Conservation (phyloP, 1,139 yeast genomes). For the Suhomyces bolitotheri region DNA sequence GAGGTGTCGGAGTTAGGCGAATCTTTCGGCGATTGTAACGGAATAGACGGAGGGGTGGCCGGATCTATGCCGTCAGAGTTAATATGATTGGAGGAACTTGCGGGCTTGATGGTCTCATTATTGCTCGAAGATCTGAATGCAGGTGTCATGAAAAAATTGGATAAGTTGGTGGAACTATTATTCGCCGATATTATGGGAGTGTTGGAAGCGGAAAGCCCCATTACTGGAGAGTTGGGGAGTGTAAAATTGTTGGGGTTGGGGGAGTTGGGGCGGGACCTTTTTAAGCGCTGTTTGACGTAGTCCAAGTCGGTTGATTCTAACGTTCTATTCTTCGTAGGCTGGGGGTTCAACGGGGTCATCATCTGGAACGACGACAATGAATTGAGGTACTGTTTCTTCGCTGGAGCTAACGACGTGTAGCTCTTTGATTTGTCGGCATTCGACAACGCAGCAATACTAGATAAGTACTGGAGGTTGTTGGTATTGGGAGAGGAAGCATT, state of each 20-base stretch:
- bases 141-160: conserved; percentile 35
- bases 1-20: conserved; percentile 12
- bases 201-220: conserved; percentile 42
- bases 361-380: conserved; percentile 52
- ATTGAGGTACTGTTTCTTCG: conserved; percentile 24
- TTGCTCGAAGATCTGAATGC: conserved; percentile 14
- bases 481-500: conserved; percentile 12
- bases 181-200: conserved; percentile 49
- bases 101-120: conserved; percentile 4
- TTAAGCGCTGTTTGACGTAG: conserved; percentile 52
- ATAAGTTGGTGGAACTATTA: conserved; percentile 47
- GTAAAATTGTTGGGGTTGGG: conserved; percentile 44
- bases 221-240: conserved; percentile 60
- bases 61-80: conserved; percentile 8
- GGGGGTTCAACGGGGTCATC: conserved; percentile 46
- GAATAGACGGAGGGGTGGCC: conserved; percentile 10
- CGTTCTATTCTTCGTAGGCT: conserved; percentile 19
- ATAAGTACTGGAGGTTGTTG: conserved; percentile 28
- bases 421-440: conserved; percentile 17
- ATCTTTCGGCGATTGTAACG: conserved; percentile 8
- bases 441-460: conserved; percentile 19
- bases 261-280: conserved; percentile 77
- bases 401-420: conserved; percentile 16
- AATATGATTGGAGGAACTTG: background rate
- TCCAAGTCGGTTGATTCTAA: conserved; percentile 47